A percentile compares a stretch with the other conserved stretches of the same genome.
Conservation (phyloP, 148 eudicot genomes). For the Rhododendron griersonianum region DNA sequence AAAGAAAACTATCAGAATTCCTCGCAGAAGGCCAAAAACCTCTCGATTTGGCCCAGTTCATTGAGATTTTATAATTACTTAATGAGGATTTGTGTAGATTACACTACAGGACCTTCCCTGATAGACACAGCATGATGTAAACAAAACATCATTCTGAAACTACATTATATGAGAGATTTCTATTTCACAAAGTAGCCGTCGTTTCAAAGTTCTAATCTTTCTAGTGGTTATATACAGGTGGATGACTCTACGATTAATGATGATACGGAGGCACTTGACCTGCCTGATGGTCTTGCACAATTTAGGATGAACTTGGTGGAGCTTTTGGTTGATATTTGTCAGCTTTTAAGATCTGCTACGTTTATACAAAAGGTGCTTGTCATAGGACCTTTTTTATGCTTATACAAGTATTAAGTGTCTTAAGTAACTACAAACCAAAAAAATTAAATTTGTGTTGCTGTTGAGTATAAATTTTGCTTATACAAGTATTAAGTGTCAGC, state of each 20-base stretch:
- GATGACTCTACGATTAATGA: conserved; percentile 59
- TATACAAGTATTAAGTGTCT: not conserved
- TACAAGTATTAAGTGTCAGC: not conserved
- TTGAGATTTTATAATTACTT: not conserved
- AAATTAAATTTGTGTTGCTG: not conserved
- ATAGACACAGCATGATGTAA: not conserved
- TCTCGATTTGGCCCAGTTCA: not conserved
- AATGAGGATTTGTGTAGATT: not conserved
- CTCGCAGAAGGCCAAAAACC: not conserved
- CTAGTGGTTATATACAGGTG: conserved; percentile 38
- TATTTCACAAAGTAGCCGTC: not conserved
- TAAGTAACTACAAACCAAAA: not conserved
- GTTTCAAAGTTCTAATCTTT: not conserved
- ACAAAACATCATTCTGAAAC: not conserved
- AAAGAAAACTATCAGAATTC: not conserved
- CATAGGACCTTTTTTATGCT: not conserved
- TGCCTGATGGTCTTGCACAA: conserved; percentile 82
- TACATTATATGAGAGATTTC: not conserved
- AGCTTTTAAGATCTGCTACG: conserved; percentile 54
- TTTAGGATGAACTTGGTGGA: conserved; percentile 81
- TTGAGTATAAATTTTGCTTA: not conserved
- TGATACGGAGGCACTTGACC: conserved; percentile 50
- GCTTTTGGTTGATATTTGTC: conserved; percentile 88
- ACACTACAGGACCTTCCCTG: not conserved
- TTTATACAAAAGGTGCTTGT: conserved; percentile 68